These are phyloP conservation scores for Arthroderma uncinatum DNA, from an alignment of 2,329 filamentous ascomycete species.

Conservation along the genomic window DNA sequence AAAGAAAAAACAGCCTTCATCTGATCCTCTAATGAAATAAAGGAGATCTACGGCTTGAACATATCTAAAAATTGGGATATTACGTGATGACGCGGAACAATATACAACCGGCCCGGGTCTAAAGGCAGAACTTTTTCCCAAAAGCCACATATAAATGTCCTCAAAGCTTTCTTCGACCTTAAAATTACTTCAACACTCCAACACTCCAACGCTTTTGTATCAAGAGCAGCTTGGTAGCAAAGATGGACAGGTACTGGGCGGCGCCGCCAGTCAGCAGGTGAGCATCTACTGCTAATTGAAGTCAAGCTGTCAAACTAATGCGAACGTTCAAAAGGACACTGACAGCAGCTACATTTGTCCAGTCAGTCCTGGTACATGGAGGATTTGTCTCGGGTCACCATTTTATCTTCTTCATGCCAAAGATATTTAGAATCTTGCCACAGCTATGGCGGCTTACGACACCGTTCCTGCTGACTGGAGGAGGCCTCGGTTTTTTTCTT, in stretches of 20 bases:
- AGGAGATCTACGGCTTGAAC: no score
- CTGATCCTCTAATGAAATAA: no score
- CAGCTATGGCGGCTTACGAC: conserved; percentile 51
- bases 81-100: background rate
- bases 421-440: conserved; percentile 48
- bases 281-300: conserved; percentile 16
- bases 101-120: background rate
- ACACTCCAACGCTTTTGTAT: background rate
- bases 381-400: conserved; percentile 41
- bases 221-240: background rate
- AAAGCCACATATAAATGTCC: conserved; percentile 7
- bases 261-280: conserved; percentile 58
- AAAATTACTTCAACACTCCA: background rate
- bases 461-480: conserved; percentile 48
- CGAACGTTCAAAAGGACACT: conserved; percentile 48
- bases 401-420: conserved; percentile 40
- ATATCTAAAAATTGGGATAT: no score
- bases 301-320: conserved; percentile 34
- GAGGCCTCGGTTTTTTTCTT: conserved; percentile 49
- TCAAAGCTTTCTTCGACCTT: background rate
- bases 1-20: no score
- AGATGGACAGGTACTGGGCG: conserved; percentile 53
- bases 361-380: conserved; percentile 52
- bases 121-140: background rate
- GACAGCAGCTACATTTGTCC: conserved; percentile 50